A percentile compares a stretch with the other conserved stretches of the same genome.
phyloP scores from a whole-genome alignment of 306 rosid genomes.

The Sophora flavescens region DNA sequence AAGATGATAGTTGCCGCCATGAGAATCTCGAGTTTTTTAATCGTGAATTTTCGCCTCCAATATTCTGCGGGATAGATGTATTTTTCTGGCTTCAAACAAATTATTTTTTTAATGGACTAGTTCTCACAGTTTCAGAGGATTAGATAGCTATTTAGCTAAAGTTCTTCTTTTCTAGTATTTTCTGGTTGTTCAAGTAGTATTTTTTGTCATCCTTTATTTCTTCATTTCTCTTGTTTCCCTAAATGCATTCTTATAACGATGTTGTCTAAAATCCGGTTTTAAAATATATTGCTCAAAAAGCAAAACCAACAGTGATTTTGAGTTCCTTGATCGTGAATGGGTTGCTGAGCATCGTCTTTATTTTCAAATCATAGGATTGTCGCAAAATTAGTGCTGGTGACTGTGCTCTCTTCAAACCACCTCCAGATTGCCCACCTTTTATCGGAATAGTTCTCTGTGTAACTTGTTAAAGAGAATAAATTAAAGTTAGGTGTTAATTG shows the following conservation, averaged over 20 bases:
- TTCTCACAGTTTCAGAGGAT: neutral
- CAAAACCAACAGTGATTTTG: neutral
- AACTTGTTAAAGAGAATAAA: slow-evolving; percentile 60
- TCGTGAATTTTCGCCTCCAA: neutral
- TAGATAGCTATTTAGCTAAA: neutral
- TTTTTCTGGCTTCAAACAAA: neutral
- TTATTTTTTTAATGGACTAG: neutral
- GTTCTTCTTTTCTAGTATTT: neutral
- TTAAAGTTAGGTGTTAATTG: slow-evolving; percentile 73
- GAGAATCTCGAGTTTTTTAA: neutral
- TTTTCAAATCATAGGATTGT: slow-evolving; percentile 59
- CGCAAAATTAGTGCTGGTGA: slow-evolving; percentile 78
- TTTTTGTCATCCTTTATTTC: neutral
- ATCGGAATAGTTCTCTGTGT: slow-evolving; percentile 75
- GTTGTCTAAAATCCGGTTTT: neutral
- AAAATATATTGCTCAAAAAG: neutral
- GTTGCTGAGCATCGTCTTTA: neutral
- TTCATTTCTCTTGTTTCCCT: neutral
- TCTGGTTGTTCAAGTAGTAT: neutral
- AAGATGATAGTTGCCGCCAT: neutral
- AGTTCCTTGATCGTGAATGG: slow-evolving; percentile 2
- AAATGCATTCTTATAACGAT: neutral
- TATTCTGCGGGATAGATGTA: neutral
- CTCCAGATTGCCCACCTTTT: slow-evolving; percentile 70
- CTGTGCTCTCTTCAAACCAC: slow-evolving; percentile 88